Percentiles rank a stretch among this genome's conserved stretches.
Evolutionary conservation across 2,329 filamentous ascomycete species (phyloP).

Genomic region (Colletotrichum sp.): DNA sequence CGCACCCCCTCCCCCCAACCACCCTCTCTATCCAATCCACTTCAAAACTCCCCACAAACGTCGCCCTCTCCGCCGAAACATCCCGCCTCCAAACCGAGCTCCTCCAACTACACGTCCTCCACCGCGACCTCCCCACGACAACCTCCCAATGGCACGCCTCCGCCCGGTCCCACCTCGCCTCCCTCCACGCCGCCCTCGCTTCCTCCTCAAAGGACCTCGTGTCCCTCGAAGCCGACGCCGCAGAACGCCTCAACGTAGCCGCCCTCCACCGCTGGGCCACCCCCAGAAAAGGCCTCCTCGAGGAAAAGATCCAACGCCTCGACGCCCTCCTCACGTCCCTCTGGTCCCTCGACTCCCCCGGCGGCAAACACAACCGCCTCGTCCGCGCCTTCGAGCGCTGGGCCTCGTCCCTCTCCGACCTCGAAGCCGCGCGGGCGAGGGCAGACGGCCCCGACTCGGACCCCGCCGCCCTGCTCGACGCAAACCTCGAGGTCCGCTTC

Average conservation of each 20-base stretch:
- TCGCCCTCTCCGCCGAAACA: constrained; percentile 63
- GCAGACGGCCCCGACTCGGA: constrained; percentile 34
- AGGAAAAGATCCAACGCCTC: constrained; percentile 62
- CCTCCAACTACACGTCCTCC: constrained; percentile 68
- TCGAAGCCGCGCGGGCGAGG: constrained; percentile 47
- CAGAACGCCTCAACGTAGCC: constrained; percentile 55
- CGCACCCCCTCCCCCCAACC: constrained; percentile 65
- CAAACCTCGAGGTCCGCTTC: constrained; percentile 48
- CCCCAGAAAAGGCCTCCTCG: constrained; percentile 37
- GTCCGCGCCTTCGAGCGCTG: constrained; percentile 66
- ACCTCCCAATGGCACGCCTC: constrained; percentile 59
- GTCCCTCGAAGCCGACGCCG: constrained; percentile 43
- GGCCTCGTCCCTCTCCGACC: constrained; percentile 52
- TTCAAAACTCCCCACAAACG: constrained; percentile 65
- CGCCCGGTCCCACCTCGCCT: constrained; percentile 53
- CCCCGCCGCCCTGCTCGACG: constrained; percentile 29
- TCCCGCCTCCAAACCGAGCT: constrained; percentile 67
- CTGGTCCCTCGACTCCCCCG: constrained; percentile 61
- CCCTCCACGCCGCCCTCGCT: constrained; percentile 47
- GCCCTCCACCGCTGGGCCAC: constrained; percentile 57
- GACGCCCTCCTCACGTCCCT: constrained; percentile 62
- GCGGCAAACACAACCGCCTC: constrained; percentile 60
- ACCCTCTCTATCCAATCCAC: no score
- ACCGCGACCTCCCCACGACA: constrained; percentile 55
- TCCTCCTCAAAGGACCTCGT: constrained; percentile 37